phyloP scores from a whole-genome alignment of 768 basidiomycete genomes.

The Rhodocollybia butyracea region DNA sequence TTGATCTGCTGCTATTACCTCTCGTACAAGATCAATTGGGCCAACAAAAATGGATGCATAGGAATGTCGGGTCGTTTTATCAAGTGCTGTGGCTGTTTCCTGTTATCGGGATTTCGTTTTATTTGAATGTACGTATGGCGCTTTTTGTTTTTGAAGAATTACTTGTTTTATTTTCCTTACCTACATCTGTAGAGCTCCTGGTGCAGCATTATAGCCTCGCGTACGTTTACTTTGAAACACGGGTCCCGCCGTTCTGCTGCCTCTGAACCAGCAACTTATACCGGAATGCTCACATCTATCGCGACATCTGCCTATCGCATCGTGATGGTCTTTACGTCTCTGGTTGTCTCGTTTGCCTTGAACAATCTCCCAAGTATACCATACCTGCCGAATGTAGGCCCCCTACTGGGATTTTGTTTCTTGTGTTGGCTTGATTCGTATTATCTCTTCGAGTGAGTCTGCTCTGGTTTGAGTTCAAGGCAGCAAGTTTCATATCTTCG shows the following conservation, averaged over 20 bases:
- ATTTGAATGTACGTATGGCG: constrained; percentile 72
- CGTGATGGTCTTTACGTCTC: constrained; percentile 78
- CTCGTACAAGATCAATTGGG: constrained; percentile 59
- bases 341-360: constrained; percentile 64
- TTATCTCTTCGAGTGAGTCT: constrained; percentile 82
- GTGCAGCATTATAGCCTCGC: constrained; percentile 73
- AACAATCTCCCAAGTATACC: constrained; percentile 59
- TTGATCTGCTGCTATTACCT: constrained; percentile 69
- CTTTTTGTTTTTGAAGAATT: neutral
- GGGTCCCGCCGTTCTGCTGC: constrained; percentile 56
- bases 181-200: constrained; percentile 57
- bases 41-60: constrained; percentile 65
- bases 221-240: constrained; percentile 68
- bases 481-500: neutral
- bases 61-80: constrained; percentile 75
- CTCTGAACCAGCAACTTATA: constrained; percentile 54
- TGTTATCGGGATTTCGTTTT: constrained; percentile 70
- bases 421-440: constrained; percentile 90
- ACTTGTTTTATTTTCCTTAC: neutral
- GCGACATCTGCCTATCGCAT: constrained; percentile 80
- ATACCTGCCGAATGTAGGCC: no score
- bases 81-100: constrained; percentile 79
- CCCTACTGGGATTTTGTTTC: constrained; percentile 60
- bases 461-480: neutral
- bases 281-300: constrained; percentile 67